Evolutionary conservation across 1,284 basidiomycete genomes (phyloP), one percentile per base, ranked within the genome.

Genomic region (Naganishia sp.): DNA sequence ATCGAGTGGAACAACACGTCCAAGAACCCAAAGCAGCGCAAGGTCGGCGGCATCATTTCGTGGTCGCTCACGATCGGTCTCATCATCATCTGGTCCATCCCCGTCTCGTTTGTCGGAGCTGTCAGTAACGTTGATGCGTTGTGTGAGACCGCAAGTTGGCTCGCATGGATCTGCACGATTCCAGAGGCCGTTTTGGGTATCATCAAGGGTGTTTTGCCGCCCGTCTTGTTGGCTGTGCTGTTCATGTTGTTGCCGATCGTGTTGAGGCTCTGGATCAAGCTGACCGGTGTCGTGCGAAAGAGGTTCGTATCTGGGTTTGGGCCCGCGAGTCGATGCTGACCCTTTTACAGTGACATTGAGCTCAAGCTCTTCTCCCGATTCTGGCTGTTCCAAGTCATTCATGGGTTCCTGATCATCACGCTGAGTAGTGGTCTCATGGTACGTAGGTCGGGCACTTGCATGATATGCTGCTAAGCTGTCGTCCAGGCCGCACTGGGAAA

Each of bases 221-320:
- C 93, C 0, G 88, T 90, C 9, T 75, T 92, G 48, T 86, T 98
- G 52, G 90, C 93, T 0, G 83, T 97, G 31, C 84, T 98, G 60
- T 94, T 95, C 86, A 87, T 92, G 86, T 83, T 98, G 1, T 83
- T 98, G 13, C 94, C 94, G 1, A 90, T 94, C 72, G 75, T 97
- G 25, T 81, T 98, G 60, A 86, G 79, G n/a, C 18, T 74, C 18
- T 72, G 72, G 74, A 72, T 79, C 72, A 73, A 73, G 65, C 36
- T 74, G 23, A 75, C 78, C 59, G 79, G 79, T 49, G 75, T 77
- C 53, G 72, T 78, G 44, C 72, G 75, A 55, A 73, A 74, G 89
- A 67, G 77, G 80, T 80, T 55, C 71, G 78, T 72, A 44, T 5
- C 9, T n/a, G 6, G 4, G 4, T 6, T 9, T 6, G 6, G 5